Evolutionary conservation across 352 stramenopile species (phyloP).

Genomic region (Pythium biforme): DNA sequence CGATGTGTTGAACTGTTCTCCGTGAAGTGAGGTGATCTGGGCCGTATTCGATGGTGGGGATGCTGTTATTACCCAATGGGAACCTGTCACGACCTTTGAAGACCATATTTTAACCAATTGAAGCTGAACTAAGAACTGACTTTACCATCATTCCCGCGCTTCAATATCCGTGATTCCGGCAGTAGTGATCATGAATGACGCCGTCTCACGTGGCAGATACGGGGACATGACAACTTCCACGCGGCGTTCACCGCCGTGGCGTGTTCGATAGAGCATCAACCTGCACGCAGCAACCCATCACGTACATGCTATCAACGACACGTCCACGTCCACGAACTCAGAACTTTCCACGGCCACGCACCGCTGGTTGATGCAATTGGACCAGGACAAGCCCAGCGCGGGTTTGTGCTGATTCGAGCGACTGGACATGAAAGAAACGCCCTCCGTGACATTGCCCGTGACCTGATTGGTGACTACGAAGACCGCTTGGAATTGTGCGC

Average conservation of each 20-base stretch:
- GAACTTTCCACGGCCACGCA: constrained; percentile 21
- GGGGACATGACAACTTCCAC: constrained; percentile 64
- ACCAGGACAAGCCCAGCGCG: constrained; percentile 76
- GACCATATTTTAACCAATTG: constrained; percentile 1
- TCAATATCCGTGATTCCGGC: constrained; percentile 33
- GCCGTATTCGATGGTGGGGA: background rate
- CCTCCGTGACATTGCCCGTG: constrained; percentile 57
- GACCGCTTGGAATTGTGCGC: constrained; percentile 69
- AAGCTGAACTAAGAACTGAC: constrained; percentile 4
- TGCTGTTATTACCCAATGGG: constrained; percentile 9
- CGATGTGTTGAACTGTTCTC: background rate
- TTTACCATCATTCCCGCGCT: constrained; percentile 7
- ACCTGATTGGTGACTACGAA: constrained; percentile 84
- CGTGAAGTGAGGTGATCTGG: constrained; percentile 9
- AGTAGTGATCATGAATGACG: constrained; percentile 61
- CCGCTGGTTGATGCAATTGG: constrained; percentile 84
- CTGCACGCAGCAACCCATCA: constrained; percentile 23
- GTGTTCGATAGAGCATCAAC: constrained; percentile 47
- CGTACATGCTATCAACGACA: background rate
- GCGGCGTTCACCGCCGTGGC: constrained; percentile 29
- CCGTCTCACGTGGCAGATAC: constrained; percentile 33
- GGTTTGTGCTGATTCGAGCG: constrained; percentile 40
- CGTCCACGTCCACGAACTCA: background rate
- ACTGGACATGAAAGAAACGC: constrained; percentile 13
- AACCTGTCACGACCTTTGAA: constrained; percentile 2